Percentiles rank a stretch among this genome's conserved stretches.
Evolutionary conservation across 1,139 yeast species (phyloP).

Genomic region (Magnusiomyces tetraspermus): DNA sequence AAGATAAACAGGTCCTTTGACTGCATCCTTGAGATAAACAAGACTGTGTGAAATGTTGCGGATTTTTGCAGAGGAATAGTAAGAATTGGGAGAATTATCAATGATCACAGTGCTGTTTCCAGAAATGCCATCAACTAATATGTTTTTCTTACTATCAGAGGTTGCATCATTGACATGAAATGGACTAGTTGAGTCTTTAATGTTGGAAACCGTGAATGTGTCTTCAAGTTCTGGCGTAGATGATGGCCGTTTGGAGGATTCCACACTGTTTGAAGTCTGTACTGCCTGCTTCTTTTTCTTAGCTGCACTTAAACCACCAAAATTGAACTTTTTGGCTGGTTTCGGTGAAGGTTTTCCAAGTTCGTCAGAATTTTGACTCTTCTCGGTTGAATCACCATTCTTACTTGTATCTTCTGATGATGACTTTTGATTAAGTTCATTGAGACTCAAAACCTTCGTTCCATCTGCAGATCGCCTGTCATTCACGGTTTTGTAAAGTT

Average conservation of each 20-base stretch:
- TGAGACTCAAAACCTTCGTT: background rate
- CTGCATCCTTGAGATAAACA: conserved; percentile 3
- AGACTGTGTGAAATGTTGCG: conserved; percentile 2
- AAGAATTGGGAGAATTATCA: background rate
- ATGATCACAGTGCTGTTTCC: background rate
- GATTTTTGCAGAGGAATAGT: conserved; percentile 7
- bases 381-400: background rate
- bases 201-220: background rate
- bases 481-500: background rate
- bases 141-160: background rate
- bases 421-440: background rate
- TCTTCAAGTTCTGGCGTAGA: background rate
- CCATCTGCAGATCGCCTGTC: background rate
- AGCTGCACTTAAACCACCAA: background rate
- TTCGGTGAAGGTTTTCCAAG: background rate
- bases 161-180: background rate
- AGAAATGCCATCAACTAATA: background rate
- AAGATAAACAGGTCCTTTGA: conserved; percentile 13
- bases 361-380: background rate
- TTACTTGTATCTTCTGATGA: background rate
- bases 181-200: background rate
- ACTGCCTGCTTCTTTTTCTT: background rate
- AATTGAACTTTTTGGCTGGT: background rate
- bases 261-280: background rate
- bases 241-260: background rate